Conservation (phyloP, 192 early-diverging fungal genomes). For the Lunasporangiospora selenospora region DNA sequence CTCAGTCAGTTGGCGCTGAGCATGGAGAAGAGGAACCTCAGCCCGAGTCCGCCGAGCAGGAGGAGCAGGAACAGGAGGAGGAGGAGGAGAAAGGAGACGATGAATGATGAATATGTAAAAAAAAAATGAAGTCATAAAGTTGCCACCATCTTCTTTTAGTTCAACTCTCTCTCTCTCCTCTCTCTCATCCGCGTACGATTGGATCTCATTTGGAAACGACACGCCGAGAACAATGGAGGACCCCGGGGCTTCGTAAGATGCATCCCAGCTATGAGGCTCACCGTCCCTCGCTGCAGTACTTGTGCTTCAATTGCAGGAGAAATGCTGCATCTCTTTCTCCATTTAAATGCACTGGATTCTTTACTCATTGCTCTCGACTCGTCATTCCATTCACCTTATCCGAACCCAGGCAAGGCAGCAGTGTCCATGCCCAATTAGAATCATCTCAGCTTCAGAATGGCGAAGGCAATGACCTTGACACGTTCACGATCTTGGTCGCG, state of each 20-base stretch:
- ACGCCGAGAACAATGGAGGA: too few relatives aligned
- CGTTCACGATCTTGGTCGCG: constrained; percentile 74
- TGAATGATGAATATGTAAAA: not conserved
- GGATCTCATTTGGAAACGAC: too few relatives aligned
- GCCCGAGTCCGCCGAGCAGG: not conserved
- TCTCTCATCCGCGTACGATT: not conserved
- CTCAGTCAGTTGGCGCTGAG: not conserved
- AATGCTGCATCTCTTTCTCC: too few relatives aligned
- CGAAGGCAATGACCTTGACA: constrained; percentile 32
- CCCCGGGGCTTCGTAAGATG: too few relatives aligned
- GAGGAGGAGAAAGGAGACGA: not conserved
- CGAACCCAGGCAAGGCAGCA: too few relatives aligned
- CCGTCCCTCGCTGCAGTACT: too few relatives aligned
- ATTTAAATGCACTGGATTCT: not conserved
- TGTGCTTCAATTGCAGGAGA: too few relatives aligned
- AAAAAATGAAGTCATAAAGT: too few relatives aligned
- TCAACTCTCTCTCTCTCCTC: not conserved
- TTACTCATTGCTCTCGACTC: not conserved
- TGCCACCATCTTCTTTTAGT: not conserved
- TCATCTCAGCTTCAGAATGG: constrained; percentile 13
- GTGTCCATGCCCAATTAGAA: not conserved
- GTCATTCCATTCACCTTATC: not conserved
- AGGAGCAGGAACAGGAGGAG: constrained; percentile 1
- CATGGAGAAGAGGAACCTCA: too few relatives aligned
- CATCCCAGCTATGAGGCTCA: too few relatives aligned